Evolutionary conservation across 2,329 filamentous ascomycete genomes (phyloP).

Genomic region (Calonectria hawksworthii): DNA sequence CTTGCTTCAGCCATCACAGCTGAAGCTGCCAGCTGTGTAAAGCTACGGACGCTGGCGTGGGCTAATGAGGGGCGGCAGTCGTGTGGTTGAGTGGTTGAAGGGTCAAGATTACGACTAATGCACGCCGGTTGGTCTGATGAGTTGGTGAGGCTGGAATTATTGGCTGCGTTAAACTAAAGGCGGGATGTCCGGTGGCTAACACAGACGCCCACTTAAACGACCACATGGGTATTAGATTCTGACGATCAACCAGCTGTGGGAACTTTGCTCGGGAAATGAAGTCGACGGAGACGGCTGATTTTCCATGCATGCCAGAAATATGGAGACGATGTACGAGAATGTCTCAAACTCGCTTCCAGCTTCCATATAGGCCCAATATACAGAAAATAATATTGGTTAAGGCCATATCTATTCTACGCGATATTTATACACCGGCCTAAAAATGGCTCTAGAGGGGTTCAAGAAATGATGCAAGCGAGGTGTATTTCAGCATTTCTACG

Average conservation of each 20-base stretch:
- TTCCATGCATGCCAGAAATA: background rate
- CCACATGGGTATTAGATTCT: background rate
- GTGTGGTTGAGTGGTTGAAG: background rate
- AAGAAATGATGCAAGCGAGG: background rate
- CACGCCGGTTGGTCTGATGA: background rate
- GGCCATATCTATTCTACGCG: background rate
- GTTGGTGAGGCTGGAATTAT: slow-evolving; percentile 10
- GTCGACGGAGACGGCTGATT: background rate
- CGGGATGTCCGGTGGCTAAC: background rate
- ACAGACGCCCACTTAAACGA: background rate
- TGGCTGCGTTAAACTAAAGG: slow-evolving; percentile 3
- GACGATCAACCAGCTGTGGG: background rate
- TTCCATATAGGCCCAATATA: background rate
- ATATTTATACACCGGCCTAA: background rate
- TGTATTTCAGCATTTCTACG: background rate
- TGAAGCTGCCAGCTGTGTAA: background rate
- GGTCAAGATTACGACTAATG: slow-evolving; percentile 11
- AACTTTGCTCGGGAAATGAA: background rate
- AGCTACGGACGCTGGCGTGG: background rate
- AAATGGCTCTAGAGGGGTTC: background rate
- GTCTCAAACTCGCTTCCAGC: background rate
- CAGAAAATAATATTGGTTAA: background rate
- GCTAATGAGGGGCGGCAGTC: background rate
- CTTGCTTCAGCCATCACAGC: background rate
- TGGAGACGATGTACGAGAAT: background rate